These are phyloP conservation scores for Phytopythium ostracodes DNA, from an alignment of 352 stramenopile species.

Conservation along the genomic window DNA sequence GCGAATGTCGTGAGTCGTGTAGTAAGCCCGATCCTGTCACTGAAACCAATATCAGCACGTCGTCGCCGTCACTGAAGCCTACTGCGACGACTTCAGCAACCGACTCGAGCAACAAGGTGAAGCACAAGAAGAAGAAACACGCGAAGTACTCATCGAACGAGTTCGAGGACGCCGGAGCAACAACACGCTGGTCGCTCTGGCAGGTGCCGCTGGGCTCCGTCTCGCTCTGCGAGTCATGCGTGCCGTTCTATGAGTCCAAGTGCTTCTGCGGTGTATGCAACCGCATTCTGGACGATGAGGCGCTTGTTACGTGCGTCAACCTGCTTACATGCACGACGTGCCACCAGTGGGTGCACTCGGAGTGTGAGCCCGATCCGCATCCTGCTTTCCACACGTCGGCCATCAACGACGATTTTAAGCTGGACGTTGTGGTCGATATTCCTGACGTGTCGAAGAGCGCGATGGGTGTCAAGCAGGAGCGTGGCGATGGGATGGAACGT, in stretches of 20 bases:
- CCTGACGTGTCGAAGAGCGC: slow-evolving; percentile 9
- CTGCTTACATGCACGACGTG: slow-evolving; percentile 74
- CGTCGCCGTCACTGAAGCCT: not conserved
- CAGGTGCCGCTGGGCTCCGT: slow-evolving; percentile 56
- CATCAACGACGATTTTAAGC: slow-evolving; percentile 32
- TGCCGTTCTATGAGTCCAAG: slow-evolving; percentile 56
- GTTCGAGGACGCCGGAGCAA: not conserved
- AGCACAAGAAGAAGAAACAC: not conserved
- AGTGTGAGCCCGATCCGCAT: slow-evolving; percentile 74
- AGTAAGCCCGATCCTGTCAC: not conserved
- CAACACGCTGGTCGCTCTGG: slow-evolving; percentile 61
- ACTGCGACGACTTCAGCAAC: not conserved
- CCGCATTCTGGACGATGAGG: slow-evolving; percentile 35
- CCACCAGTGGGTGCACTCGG: slow-evolving; percentile 73
- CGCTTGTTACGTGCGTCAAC: slow-evolving; percentile 38
- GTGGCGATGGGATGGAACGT: not conserved
- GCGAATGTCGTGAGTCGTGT: slow-evolving; percentile 12
- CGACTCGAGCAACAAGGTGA: not conserved
- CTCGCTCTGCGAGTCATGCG: slow-evolving; percentile 59
- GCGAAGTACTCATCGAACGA: not conserved
- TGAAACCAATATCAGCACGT: not conserved
- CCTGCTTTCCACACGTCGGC: slow-evolving; percentile 42
- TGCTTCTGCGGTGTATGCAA: slow-evolving; percentile 78
- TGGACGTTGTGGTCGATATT: slow-evolving; percentile 42
- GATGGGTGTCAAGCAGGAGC: not conserved